Evolutionary conservation across 495 filamentous ascomycete species (phyloP).

Genomic region (Aspergillus incahuasiensis): DNA sequence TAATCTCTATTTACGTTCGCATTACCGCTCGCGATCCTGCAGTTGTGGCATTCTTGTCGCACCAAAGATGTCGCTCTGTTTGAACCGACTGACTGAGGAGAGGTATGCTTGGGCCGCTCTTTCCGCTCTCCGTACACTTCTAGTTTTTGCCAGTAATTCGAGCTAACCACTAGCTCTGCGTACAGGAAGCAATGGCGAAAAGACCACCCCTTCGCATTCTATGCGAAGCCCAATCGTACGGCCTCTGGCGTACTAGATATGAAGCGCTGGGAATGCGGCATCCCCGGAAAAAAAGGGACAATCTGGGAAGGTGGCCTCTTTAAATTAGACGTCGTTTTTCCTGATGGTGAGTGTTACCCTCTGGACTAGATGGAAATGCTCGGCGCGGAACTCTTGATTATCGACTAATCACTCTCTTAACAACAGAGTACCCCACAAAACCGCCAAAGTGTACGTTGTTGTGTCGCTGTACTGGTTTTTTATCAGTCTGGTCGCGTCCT

Average conservation of each 20-base stretch:
- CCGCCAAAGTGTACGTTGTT: constrained; percentile 88
- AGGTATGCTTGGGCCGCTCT: constrained; percentile 49
- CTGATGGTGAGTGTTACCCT: constrained; percentile 68
- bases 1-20: neutral
- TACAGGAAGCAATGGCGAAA: constrained; percentile 90
- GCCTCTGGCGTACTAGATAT: constrained; percentile 78
- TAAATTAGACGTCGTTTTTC: constrained; percentile 88
- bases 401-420: constrained; percentile 23
- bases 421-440: constrained; percentile 98
- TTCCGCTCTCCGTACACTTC: neutral
- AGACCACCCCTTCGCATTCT: constrained; percentile 98
- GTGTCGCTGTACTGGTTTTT: too few species aligned
- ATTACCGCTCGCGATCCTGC: neutral
- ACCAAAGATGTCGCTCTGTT: constrained; percentile 72
- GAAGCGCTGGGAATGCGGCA: constrained; percentile 93
- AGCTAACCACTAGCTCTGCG: constrained; percentile 17
- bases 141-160: neutral
- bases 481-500: too few species aligned
- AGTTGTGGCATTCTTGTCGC: neutral
- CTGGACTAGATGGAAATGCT: neutral
- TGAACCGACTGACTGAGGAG: constrained; percentile 87
- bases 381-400: neutral
- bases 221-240: constrained; percentile 79
- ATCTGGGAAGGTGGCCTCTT: constrained; percentile 96
- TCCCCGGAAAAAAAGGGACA: constrained; percentile 92